Conservation (phyloP, 169 alveolate species). For the Eimeria nieschulzi region DNA sequence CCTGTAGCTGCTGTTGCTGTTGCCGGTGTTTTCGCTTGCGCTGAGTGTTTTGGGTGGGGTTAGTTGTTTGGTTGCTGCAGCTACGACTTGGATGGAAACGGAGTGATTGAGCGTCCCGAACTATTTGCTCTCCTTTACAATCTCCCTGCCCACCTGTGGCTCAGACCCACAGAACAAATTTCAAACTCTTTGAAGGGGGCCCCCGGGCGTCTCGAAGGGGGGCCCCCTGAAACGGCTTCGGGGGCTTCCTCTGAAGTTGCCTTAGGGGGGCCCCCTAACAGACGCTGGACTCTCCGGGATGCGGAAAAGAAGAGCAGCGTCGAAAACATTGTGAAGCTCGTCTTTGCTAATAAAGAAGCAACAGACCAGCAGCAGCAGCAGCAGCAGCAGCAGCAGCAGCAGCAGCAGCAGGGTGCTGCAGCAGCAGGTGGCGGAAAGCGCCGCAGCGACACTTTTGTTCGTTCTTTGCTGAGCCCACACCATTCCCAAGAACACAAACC, state of each 20-base stretch:
- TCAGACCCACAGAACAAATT: too few species aligned
- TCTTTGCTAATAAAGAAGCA: slow-evolving; percentile 6
- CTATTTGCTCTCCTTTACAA: slow-evolving; percentile 56
- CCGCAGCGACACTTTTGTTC: neutral
- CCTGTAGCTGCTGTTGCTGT: neutral
- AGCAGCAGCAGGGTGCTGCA: neutral
- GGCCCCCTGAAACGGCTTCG: neutral
- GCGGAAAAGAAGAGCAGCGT: slow-evolving; percentile 8
- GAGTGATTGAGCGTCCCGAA: slow-evolving; percentile 57
- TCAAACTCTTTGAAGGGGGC: too few species aligned
- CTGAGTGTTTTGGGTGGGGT: neutral
- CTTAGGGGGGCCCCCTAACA: neutral
- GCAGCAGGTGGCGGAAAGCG: neutral
- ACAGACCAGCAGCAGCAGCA: neutral
- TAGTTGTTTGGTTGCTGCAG: slow-evolving; percentile 4
- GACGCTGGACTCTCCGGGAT: neutral
- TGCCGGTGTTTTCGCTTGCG: neutral
- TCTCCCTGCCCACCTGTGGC: slow-evolving; percentile 27
- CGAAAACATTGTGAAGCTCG: slow-evolving; percentile 9
- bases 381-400: slow-evolving; percentile 3
- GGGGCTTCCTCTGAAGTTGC: neutral
- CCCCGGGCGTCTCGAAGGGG: neutral
- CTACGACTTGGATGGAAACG: slow-evolving; percentile 69
- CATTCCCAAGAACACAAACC: neutral
- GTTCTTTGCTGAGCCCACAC: slow-evolving; percentile 1